Conservation (phyloP, 257 asterid species). For the Lycium ferocissimum region DNA sequence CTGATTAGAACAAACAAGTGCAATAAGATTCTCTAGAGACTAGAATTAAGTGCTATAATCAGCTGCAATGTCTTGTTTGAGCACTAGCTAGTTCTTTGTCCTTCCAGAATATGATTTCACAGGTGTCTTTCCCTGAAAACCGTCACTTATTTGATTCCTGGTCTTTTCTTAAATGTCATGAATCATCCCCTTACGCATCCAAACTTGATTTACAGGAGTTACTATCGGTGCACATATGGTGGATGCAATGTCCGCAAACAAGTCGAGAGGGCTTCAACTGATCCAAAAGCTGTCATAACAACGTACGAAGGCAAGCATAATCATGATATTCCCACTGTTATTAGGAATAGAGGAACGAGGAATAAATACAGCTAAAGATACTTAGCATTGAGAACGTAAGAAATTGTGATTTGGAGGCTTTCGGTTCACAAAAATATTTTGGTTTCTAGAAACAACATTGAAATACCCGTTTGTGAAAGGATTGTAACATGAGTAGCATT, state of each 20-base stretch:
- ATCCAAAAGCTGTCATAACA: constrained; percentile 82
- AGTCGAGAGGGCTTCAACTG: constrained; percentile 87
- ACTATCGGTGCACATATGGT: constrained; percentile 78
- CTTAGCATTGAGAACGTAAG: constrained; percentile 40
- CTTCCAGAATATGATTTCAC: neutral
- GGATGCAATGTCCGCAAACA: constrained; percentile 97
- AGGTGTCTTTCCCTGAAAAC: neutral
- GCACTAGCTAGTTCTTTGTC: neutral
- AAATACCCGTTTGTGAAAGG: constrained; percentile 56
- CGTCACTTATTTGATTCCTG: neutral
- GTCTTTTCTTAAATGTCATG: neutral
- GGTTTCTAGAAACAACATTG: constrained; percentile 46
- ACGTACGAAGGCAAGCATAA: constrained; percentile 91
- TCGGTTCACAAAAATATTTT: constrained; percentile 41
- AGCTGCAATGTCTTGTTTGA: neutral
- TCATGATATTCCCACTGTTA: constrained; percentile 74
- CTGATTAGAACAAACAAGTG: neutral
- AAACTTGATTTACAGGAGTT: constrained; percentile 63
- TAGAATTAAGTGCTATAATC: neutral
- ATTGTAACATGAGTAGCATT: constrained; percentile 45
- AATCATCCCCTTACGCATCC: constrained; percentile 12
- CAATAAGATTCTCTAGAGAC: neutral
- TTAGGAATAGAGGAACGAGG: constrained; percentile 36
- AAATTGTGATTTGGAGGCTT: constrained; percentile 42
- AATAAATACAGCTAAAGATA: constrained; percentile 33